Percentiles rank a stretch among this genome's conserved stretches.
phyloP scores from a whole-genome alignment of 2,329 filamentous ascomycete genomes.

The Fusarium illudens region DNA sequence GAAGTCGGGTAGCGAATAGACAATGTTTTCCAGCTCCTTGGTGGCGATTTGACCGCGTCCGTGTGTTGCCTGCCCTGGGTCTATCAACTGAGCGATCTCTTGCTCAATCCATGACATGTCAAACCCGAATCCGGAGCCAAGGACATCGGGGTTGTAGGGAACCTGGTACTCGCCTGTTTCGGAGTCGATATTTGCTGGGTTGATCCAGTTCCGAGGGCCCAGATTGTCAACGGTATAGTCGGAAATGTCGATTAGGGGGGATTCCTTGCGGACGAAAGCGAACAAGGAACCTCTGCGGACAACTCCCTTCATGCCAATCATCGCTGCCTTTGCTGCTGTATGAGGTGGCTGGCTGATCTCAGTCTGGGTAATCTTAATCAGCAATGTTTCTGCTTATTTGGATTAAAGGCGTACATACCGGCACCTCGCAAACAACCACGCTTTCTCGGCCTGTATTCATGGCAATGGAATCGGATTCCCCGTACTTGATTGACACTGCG shows the following conservation, averaged over 20 bases:
- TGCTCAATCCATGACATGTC: slow-evolving; percentile 7
- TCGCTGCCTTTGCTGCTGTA: background rate
- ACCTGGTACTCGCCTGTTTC: background rate
- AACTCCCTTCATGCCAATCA: background rate
- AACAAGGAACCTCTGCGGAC: background rate
- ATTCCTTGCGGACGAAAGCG: background rate
- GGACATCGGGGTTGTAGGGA: background rate
- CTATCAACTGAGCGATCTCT: slow-evolving; percentile 5
- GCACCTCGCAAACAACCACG: background rate
- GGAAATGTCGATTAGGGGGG: background rate
- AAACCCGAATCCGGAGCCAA: background rate
- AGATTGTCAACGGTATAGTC: background rate
- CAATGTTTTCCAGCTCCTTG: slow-evolving; percentile 3
- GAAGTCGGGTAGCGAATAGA: slow-evolving; percentile 8
- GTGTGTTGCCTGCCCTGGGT: background rate
- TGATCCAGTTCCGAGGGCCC: background rate
- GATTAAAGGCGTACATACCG: background rate
- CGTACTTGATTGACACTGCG: background rate
- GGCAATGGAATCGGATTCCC: background rate
- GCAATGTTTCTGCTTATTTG: background rate
- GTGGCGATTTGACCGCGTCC: background rate
- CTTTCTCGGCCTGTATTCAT: background rate
- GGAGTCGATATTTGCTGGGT: background rate
- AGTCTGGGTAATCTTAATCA: background rate
- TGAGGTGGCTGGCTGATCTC: background rate